Conservation (phyloP, 2,329 filamentous ascomycete genomes). For the Metarhizium anisopliae region DNA sequence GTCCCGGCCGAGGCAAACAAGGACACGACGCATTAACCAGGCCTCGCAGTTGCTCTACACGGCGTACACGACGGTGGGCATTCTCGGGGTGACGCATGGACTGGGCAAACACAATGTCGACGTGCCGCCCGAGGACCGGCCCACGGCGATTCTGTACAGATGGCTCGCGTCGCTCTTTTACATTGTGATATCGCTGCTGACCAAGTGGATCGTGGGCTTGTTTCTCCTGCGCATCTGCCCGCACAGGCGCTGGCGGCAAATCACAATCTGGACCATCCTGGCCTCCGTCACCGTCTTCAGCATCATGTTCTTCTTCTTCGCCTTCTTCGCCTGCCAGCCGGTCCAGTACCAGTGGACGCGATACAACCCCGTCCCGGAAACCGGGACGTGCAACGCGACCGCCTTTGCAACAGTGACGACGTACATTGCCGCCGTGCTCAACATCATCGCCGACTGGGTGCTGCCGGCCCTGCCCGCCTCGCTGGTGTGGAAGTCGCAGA, state of each 20-base stretch:
- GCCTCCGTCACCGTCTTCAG: not conserved
- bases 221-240: not conserved
- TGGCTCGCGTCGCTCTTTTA: not conserved
- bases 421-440: not conserved
- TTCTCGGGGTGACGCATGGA: not conserved
- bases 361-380: not conserved
- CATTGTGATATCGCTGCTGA: not conserved
- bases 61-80: not conserved
- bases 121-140: not conserved
- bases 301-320: not conserved
- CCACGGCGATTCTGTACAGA: not conserved
- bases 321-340: not conserved
- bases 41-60: not conserved
- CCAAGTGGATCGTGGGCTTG: not conserved
- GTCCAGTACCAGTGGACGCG: not conserved
- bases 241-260: not conserved
- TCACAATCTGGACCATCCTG: not conserved
- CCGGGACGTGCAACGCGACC: not conserved
- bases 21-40: not conserved
- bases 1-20: not conserved
- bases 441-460: not conserved
- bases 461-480: not conserved
- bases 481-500: not conserved
- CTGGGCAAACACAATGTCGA: not conserved
- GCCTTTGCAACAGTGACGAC: not conserved